These are phyloP conservation scores for Gastrolobium bilobum DNA, from an alignment of 306 rosid genomes.

Conservation along the genomic window DNA sequence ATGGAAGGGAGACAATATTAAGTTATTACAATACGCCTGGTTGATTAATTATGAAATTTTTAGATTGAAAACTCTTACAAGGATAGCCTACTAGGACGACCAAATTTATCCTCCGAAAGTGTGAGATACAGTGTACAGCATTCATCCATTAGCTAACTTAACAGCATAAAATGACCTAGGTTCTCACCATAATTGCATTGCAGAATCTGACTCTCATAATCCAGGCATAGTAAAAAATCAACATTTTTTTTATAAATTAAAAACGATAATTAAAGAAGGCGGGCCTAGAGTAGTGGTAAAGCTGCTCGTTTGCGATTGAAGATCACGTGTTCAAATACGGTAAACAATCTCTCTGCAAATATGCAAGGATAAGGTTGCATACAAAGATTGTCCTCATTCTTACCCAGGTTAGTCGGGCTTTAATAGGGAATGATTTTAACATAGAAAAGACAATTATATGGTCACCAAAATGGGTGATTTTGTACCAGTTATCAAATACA, in stretches of 20 bases:
- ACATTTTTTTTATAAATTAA: neutral
- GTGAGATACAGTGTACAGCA: neutral
- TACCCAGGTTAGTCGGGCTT: no score
- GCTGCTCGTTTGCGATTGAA: no score
- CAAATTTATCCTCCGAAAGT: neutral
- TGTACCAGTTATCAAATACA: conserved; percentile 14
- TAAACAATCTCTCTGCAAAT: no score
- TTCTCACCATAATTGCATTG: conserved; percentile 3
- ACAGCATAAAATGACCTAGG: conserved; percentile 32
- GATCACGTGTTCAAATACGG: no score
- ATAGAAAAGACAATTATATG: conserved; percentile 1
- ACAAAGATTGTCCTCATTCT: no score
- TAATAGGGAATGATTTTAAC: no score
- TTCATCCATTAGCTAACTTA: neutral
- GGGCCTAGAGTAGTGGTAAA: no score
- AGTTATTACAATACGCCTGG: conserved; percentile 10
- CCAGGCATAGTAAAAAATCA: neutral
- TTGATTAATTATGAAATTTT: neutral
- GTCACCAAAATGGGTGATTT: neutral
- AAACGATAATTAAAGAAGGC: no score
- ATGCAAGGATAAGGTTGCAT: no score
- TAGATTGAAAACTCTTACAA: neutral
- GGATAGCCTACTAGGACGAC: neutral
- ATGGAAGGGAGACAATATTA: neutral
- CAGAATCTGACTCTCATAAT: conserved; percentile 27